Evolutionary conservation across 2,329 filamentous ascomycete species (phyloP), one percentile per base, ranked within the genome.

Genomic region (Penicillium sp.): DNA sequence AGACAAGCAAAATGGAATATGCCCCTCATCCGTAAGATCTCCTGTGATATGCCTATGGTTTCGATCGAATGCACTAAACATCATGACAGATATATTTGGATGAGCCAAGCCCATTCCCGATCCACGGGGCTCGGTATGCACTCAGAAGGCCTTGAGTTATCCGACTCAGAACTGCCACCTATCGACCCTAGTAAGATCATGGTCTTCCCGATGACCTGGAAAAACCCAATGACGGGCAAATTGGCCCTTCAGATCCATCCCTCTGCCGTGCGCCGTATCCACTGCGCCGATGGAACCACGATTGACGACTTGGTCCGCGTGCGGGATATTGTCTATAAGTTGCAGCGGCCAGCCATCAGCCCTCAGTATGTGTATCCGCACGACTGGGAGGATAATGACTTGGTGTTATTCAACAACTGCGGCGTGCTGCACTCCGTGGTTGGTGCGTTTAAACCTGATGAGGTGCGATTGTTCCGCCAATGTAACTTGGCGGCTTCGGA

Each of bases 341-440:
- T 93, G 53, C 89, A 93, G 75, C 79, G 89, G 8, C 89, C 89
- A 4, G 89, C 83, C 0, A 92, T 93, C 65, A 83, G 84, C 13
- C 89, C 89, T 0, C 71, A 80, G 57, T 78, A 81, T 60, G 88
- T 93, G 12, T 91, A 91, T 70, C 78, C 88, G 9, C 87, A 91
- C 66, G 88, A 92, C 65, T 93, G 89, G 90, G 79, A 88, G 64
- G 85, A 89, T 69, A 89, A 89, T 6, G 89, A 92, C 68, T 75
- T 91, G 57, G 89, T 91, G 0, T 77, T 93, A 27, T 93, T 93
- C 74, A 88, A 93, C 72, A 93, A 93, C 69, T 84, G 88, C 10
- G 89, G 89, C 1, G 80, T 91, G 17, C 70, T 92, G 55, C 89
- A 93, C 72, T 87, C 84, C 3, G 89, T 93, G 1, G 89, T 90